Evolutionary conservation across 2,329 filamentous ascomycete species (phyloP).

Genomic region (Pyrenophora graminea): DNA sequence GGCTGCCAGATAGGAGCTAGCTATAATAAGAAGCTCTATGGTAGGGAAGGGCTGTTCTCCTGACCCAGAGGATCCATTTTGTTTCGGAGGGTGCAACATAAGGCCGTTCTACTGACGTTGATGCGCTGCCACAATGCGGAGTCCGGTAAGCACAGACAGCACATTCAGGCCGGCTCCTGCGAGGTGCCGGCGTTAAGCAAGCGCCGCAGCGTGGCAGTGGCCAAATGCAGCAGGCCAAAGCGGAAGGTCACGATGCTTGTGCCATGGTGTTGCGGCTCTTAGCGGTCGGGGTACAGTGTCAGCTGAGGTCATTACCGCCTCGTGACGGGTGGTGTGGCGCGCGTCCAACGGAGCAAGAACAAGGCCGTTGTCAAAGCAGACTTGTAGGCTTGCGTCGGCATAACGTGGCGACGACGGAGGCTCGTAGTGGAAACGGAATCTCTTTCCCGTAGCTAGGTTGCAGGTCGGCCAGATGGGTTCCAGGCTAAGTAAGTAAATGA

Average conservation of each 20-base stretch:
- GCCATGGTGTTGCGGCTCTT: slow-evolving; percentile 35
- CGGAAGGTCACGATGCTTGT: slow-evolving; percentile 39
- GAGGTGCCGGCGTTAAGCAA: slow-evolving; percentile 12
- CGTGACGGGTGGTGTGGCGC: slow-evolving; percentile 33
- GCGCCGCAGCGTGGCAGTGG: slow-evolving; percentile 18
- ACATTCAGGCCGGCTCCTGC: slow-evolving; percentile 6
- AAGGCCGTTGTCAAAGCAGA: slow-evolving; percentile 17
- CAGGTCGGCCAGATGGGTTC: slow-evolving; percentile 14
- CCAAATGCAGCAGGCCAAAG: slow-evolving; percentile 22
- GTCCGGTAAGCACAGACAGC: slow-evolving; percentile 7
- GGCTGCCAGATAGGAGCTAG: no score
- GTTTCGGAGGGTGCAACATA: no score
- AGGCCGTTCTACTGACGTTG: not conserved
- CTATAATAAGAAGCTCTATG: no score
- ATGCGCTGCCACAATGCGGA: slow-evolving; percentile 5
- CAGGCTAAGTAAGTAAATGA: slow-evolving; percentile 8
- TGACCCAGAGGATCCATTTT: no score
- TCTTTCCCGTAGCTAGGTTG: slow-evolving; percentile 7
- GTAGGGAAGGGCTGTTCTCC: no score
- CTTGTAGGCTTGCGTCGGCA: slow-evolving; percentile 25
- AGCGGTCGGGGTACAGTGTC: slow-evolving; percentile 29
- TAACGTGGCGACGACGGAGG: slow-evolving; percentile 19
- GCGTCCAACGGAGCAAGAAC: slow-evolving; percentile 17
- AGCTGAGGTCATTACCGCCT: slow-evolving; percentile 25
- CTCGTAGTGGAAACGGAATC: slow-evolving; percentile 18